These are phyloP conservation scores for Lachancea quebecensis DNA, from an alignment of 805 yeast genomes.

Conservation along the genomic window DNA sequence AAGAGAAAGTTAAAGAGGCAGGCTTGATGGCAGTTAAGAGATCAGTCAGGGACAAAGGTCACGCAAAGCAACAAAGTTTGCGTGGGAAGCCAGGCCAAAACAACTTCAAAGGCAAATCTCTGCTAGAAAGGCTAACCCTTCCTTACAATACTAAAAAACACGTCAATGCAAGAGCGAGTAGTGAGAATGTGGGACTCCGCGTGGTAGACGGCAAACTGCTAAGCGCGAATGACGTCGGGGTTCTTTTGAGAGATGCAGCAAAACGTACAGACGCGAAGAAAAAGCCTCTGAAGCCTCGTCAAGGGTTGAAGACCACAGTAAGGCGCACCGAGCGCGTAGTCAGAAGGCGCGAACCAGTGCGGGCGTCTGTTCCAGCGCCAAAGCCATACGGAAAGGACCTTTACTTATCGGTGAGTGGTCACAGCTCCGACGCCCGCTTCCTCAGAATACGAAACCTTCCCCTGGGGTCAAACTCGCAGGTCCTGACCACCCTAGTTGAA, in stretches of 20 bases:
- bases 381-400: conserved; percentile 12
- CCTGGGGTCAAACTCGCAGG: conserved; percentile 24
- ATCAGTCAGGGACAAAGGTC: background rate
- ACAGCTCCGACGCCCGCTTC: conserved; percentile 13
- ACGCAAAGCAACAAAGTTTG: background rate
- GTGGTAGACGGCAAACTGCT: conserved; percentile 26
- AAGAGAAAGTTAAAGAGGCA: background rate
- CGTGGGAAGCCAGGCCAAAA: conserved; percentile 1
- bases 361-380: background rate
- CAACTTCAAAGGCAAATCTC: background rate
- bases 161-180: background rate
- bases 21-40: background rate
- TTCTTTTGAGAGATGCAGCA: conserved; percentile 16
- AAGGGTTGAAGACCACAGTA: background rate
- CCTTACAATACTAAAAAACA: background rate
- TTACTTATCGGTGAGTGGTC: conserved; percentile 19
- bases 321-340: background rate
- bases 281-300: background rate
- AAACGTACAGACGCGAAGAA: conserved; percentile 1
- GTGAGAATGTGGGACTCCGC: conserved; percentile 11
- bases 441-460: conserved; percentile 20
- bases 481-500: conserved; percentile 19
- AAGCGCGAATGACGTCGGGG: conserved; percentile 23
- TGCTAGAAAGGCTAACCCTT: conserved; percentile 1
- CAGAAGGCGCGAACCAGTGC: conserved; percentile 1